Evolutionary conservation across 768 basidiomycete genomes (phyloP).

Genomic region (Russula sp.): DNA sequence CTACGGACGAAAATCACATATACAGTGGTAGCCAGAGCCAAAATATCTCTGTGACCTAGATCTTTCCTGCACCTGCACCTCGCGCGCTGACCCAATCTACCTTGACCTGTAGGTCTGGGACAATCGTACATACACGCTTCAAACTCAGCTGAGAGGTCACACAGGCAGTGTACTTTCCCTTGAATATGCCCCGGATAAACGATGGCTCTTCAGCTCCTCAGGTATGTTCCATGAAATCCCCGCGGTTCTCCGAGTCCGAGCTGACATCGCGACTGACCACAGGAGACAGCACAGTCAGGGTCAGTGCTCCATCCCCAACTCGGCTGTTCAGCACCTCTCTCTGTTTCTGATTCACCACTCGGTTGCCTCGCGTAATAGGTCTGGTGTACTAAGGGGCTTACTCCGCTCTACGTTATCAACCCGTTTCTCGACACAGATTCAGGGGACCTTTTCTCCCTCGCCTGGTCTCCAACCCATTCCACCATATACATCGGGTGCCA

Average conservation of each 20-base stretch:
- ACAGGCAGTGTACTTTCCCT: conserved; percentile 79
- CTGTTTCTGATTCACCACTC: neutral
- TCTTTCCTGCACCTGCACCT: neutral
- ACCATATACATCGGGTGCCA: conserved; percentile 86
- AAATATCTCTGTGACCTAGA: conserved; percentile 16
- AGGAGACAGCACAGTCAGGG: conserved; percentile 88
- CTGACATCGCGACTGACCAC: neutral
- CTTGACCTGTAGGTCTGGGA: conserved; percentile 69
- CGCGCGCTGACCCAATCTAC: neutral
- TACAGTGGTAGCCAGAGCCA: conserved; percentile 25
- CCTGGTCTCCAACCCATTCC: conserved; percentile 63
- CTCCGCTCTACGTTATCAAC: conserved; percentile 62
- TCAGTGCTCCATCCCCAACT: conserved; percentile 33
- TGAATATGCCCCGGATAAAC: conserved; percentile 64
- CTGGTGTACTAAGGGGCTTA: conserved; percentile 70
- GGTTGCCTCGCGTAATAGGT: conserved; percentile 41
- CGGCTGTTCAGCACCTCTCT: neutral
- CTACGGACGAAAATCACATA: conserved; percentile 17
- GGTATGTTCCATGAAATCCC: conserved; percentile 40
- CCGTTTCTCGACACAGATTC: conserved; percentile 77
- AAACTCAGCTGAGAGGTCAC: conserved; percentile 69
- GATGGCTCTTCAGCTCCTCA: conserved; percentile 88
- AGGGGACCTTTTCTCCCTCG: conserved; percentile 83
- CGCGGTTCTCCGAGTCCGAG: neutral
- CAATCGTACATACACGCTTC: conserved; percentile 60